Evolutionary conservation across 768 basidiomycete genomes (phyloP).

Genomic region (Phylloporus sp.): DNA sequence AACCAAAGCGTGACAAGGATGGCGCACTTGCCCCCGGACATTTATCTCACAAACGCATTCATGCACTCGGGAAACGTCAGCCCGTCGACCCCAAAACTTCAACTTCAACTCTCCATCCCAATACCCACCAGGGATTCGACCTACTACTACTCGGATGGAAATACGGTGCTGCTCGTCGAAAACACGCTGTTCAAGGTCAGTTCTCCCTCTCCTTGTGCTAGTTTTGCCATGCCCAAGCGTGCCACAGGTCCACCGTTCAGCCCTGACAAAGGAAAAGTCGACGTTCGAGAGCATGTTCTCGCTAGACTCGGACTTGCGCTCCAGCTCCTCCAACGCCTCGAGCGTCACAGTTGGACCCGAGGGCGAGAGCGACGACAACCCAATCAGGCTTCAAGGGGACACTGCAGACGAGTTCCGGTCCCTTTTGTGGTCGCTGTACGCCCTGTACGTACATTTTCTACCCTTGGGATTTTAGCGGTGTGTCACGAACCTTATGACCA

Average conservation of each 20-base stretch:
- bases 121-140: constrained; percentile 34
- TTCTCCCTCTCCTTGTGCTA: constrained; percentile 1
- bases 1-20: constrained; percentile 15
- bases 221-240: constrained; percentile 22
- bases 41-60: constrained; percentile 29
- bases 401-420: constrained; percentile 47
- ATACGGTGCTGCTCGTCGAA: constrained; percentile 40
- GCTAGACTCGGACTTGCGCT: constrained; percentile 33
- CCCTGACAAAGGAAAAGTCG: constrained; percentile 41
- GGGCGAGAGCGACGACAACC: constrained; percentile 47
- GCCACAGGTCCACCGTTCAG: constrained; percentile 37
- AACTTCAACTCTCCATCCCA: constrained; percentile 30
- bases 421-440: constrained; percentile 50
- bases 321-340: constrained; percentile 15
- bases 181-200: constrained; percentile 47
- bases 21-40: constrained; percentile 30
- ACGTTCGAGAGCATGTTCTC: constrained; percentile 46
- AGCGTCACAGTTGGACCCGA: constrained; percentile 35
- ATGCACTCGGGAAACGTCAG: constrained; percentile 31
- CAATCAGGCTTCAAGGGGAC: constrained; percentile 44
- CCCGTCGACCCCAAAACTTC: constrained; percentile 32
- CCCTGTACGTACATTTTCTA: constrained; percentile 37
- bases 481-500: constrained; percentile 1
- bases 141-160: constrained; percentile 39
- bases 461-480: neutral